Percentiles rank a stretch among this genome's conserved stretches.
These are phyloP conservation scores for Phyllosticta citriasiana DNA, from an alignment of 2,329 filamentous ascomycete genomes.

Conservation along the genomic window DNA sequence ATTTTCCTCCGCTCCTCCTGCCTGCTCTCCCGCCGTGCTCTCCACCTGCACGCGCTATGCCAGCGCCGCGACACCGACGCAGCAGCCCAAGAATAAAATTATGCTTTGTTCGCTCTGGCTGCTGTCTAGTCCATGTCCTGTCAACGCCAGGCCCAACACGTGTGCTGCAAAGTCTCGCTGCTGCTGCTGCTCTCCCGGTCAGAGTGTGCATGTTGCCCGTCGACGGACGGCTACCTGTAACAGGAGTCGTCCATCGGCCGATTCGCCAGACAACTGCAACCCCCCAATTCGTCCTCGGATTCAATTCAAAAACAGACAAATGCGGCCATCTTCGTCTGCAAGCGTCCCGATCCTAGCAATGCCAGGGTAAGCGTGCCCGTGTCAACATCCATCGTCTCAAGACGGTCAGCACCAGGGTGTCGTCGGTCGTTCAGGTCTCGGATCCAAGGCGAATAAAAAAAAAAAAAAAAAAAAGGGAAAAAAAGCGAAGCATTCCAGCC, in stretches of 20 bases:
- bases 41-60: neutral
- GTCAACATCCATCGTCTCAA: neutral
- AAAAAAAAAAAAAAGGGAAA: too few relatives aligned
- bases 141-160: neutral
- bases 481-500: neutral
- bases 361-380: neutral
- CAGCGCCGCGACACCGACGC: neutral
- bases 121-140: neutral
- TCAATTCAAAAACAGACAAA: neutral
- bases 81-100: neutral
- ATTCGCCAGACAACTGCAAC: neutral
- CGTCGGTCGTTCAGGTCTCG: too few relatives aligned
- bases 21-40: neutral
- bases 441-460: too few relatives aligned
- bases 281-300: neutral
- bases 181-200: neutral
- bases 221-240: neutral
- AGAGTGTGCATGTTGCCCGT: neutral
- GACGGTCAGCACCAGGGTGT: too few relatives aligned
- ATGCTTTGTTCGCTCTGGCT: neutral
- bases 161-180: neutral
- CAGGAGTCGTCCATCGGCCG: neutral
- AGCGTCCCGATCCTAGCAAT: neutral
- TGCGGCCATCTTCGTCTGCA: neutral
- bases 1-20: neutral